These are phyloP conservation scores for Acmispon strigosus DNA, from an alignment of 306 rosid genomes.

Conservation along the genomic window DNA sequence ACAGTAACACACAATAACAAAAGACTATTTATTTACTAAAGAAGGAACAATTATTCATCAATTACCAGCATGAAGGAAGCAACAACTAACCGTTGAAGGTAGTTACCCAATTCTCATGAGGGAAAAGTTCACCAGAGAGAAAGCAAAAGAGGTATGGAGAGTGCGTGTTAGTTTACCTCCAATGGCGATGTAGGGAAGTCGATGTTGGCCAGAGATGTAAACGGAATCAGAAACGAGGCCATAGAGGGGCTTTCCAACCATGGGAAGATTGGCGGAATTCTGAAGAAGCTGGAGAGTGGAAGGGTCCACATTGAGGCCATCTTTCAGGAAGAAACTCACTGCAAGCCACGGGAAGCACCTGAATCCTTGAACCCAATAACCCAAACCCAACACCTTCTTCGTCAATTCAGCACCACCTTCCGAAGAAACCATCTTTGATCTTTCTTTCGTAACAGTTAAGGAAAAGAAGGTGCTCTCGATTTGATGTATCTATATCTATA, in stretches of 20 bases:
- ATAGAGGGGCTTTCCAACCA: constrained; percentile 85
- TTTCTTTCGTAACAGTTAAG: background rate
- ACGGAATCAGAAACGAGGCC: constrained; percentile 78
- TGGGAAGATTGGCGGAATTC: constrained; percentile 82
- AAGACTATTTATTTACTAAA: background rate
- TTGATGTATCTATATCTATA: too few species aligned
- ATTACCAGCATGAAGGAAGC: background rate
- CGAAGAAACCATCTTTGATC: constrained; percentile 28
- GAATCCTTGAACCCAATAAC: constrained; percentile 87
- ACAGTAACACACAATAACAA: too few species aligned
- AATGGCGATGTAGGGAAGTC: constrained; percentile 75
- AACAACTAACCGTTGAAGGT: too few species aligned
- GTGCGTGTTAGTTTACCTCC: constrained; percentile 41
- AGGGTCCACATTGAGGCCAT: constrained; percentile 67
- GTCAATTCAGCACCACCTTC: constrained; percentile 25
- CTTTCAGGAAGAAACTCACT: constrained; percentile 79
- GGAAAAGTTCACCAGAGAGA: background rate
- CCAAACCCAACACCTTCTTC: constrained; percentile 59
- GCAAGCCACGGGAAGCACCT: constrained; percentile 90
- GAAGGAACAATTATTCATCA: background rate
- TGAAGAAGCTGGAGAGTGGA: constrained; percentile 78
- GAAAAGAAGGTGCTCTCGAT: background rate
- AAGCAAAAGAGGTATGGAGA: constrained; percentile 4
- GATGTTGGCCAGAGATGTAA: constrained; percentile 72
- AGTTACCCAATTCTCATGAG: background rate